Conservation (phyloP, 148 eudicot genomes). For the Diospyros lotus region DNA sequence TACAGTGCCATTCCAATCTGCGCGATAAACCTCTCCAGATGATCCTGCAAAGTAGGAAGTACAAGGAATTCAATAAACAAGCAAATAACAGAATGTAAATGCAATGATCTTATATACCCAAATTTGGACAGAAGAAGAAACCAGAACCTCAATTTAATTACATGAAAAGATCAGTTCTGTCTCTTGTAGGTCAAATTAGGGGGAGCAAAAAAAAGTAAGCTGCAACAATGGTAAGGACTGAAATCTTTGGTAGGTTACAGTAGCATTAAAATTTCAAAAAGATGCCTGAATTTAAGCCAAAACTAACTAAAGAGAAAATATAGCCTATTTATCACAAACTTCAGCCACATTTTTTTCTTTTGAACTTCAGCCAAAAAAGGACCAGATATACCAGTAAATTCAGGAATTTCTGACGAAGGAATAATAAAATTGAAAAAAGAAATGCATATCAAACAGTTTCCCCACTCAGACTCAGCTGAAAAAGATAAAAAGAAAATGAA, state of each 20-base stretch:
- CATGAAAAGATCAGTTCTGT: not conserved
- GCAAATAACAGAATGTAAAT: not conserved
- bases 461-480: not conserved
- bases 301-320: not conserved
- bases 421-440: not conserved
- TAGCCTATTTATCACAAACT: not conserved
- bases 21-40: slow-evolving; percentile 92
- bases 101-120: not conserved
- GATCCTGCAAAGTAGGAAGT: slow-evolving; percentile 64
- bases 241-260: not conserved
- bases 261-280: not conserved
- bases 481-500: not conserved
- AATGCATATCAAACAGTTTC: not conserved
- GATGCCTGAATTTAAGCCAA: not conserved
- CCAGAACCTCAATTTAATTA: not conserved
- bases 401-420: not conserved
- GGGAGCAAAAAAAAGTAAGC: not conserved
- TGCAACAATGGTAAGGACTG: not conserved
- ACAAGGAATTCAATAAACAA: not conserved
- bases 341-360: not conserved
- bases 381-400: not conserved
- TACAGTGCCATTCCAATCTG: slow-evolving; percentile 98
- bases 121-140: not conserved
- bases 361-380: not conserved
- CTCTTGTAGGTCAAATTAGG: too few relatives aligned